These are phyloP conservation scores for Colletotrichum cuscutae DNA, from an alignment of 2,329 filamentous ascomycete species.

Conservation along the genomic window DNA sequence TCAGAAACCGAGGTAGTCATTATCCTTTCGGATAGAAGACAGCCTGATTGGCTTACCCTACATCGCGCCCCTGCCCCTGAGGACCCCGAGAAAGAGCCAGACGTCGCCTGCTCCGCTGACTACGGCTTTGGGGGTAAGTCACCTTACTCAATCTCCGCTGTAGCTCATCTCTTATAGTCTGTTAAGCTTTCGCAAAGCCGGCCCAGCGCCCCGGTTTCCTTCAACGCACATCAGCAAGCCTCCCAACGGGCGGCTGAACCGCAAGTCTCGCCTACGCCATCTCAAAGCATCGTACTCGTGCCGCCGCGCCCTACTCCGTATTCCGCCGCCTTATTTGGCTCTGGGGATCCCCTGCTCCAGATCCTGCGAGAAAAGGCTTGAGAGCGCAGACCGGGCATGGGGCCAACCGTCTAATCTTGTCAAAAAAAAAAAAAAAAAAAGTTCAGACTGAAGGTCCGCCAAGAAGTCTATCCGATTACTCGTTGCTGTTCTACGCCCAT, in stretches of 20 bases:
- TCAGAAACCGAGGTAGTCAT: no score
- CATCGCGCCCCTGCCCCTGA: neutral
- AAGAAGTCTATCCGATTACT: conserved; percentile 13
- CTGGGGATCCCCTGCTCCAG: conserved; percentile 13
- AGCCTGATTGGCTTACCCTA: neutral
- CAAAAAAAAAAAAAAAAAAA: neutral
- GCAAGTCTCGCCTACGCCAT: neutral
- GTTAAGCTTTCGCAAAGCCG: conserved; percentile 2
- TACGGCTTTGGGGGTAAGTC: neutral
- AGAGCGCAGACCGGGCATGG: neutral
- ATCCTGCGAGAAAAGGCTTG: neutral
- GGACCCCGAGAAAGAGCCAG: neutral
- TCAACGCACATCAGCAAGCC: neutral
- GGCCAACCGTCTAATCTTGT: conserved; percentile 4
- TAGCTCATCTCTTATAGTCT: conserved; percentile 20
- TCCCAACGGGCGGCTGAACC: neutral
- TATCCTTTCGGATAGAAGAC: neutral
- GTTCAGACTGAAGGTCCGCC: neutral
- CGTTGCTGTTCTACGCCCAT: neutral
- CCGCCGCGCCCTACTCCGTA: no score
- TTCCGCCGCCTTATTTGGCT: neutral
- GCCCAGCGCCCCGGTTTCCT: neutral
- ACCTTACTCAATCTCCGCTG: neutral
- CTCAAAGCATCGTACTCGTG: neutral
- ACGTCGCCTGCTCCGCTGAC: neutral